Conservation (phyloP, 208 protist genomes). For the Herpetomonas tarakana region DNA sequence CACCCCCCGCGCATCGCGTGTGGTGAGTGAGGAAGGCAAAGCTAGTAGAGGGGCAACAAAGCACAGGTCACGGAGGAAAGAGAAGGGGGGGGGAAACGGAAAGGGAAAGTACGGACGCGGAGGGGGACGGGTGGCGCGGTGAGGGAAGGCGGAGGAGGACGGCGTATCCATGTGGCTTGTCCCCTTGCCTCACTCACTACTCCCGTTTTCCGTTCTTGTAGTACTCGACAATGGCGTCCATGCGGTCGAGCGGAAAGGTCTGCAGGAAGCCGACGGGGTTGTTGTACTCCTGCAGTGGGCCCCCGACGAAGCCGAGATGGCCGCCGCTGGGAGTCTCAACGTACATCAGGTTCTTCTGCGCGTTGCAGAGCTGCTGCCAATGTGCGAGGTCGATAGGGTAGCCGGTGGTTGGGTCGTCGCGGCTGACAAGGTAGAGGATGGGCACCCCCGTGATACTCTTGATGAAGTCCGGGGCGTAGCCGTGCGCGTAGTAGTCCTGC, state of each 20-base stretch:
- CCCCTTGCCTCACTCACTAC: background rate
- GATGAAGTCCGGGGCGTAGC: slow-evolving; percentile 15
- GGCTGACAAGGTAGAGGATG: slow-evolving; percentile 15
- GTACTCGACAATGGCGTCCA: background rate
- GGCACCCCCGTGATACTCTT: slow-evolving; percentile 5
- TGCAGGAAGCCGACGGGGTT: slow-evolving; percentile 4
- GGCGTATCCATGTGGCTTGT: too few species aligned
- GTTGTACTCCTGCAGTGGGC: slow-evolving; percentile 19
- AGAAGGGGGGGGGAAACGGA: too few species aligned
- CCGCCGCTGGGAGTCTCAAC: slow-evolving; percentile 31
- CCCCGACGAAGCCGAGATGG: slow-evolving; percentile 31
- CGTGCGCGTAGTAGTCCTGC: slow-evolving; percentile 26
- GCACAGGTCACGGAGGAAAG: too few species aligned
- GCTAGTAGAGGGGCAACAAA: too few species aligned
- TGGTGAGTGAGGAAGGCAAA: too few species aligned
- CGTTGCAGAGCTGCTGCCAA: slow-evolving; percentile 21
- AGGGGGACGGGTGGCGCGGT: too few species aligned
- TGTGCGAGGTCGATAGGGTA: slow-evolving; percentile 2
- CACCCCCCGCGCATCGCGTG: too few species aligned
- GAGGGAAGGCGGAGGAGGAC: too few species aligned
- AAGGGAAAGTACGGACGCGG: too few species aligned
- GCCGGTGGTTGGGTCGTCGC: slow-evolving; percentile 27
- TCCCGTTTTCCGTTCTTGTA: background rate
- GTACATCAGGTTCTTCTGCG: slow-evolving; percentile 18
- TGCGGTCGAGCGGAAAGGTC: slow-evolving; percentile 8